Percentiles rank a stretch among this genome's conserved stretches.
phyloP scores from a whole-genome alignment of 2,329 filamentous ascomycete species.

The Grosmannia clavigera region DNA sequence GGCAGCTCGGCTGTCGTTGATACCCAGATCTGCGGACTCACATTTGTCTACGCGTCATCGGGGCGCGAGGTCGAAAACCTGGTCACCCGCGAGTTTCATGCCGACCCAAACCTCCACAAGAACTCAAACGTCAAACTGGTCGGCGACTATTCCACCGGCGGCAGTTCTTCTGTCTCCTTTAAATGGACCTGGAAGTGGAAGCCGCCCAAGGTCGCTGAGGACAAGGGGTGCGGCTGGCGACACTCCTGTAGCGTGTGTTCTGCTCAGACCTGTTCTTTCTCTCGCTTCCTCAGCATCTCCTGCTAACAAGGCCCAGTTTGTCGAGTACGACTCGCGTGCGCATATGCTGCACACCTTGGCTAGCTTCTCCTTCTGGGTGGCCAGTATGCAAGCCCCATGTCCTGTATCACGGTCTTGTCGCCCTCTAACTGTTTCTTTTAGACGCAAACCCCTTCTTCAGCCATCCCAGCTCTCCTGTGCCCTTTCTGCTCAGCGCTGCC shows the following conservation, averaged over 20 bases:
- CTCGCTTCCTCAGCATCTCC: conserved; percentile 5
- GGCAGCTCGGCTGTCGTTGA: conserved; percentile 42
- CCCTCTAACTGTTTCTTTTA: conserved; percentile 13
- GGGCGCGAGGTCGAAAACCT: conserved; percentile 82
- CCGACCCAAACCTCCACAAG: conserved; percentile 93
- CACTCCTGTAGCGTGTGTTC: conserved; percentile 74
- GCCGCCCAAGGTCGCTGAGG: conserved; percentile 69
- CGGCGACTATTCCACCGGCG: conserved; percentile 78
- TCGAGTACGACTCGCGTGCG: conserved; percentile 90
- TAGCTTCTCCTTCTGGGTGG: conserved; percentile 90
- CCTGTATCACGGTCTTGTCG: conserved; percentile 8
- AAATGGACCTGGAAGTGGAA: conserved; percentile 98
- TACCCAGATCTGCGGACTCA: conserved; percentile 75
- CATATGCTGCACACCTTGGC: conserved; percentile 81
- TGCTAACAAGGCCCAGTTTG: conserved; percentile 49
- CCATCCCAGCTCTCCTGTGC: conserved; percentile 54
- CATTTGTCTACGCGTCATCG: conserved; percentile 82
- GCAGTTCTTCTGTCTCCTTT: conserved; percentile 74
- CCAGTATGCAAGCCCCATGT: conserved; percentile 40
- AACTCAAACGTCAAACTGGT: conserved; percentile 91
- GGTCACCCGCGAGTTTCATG: conserved; percentile 89
- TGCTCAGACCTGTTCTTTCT: neutral
- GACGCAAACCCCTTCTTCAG: conserved; percentile 32
- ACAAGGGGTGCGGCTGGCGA: conserved; percentile 83
- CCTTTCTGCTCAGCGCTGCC: conserved; percentile 53